Evolutionary conservation across 257 asterid species (phyloP).

Genomic region (Fraxinus quadrangulata): DNA sequence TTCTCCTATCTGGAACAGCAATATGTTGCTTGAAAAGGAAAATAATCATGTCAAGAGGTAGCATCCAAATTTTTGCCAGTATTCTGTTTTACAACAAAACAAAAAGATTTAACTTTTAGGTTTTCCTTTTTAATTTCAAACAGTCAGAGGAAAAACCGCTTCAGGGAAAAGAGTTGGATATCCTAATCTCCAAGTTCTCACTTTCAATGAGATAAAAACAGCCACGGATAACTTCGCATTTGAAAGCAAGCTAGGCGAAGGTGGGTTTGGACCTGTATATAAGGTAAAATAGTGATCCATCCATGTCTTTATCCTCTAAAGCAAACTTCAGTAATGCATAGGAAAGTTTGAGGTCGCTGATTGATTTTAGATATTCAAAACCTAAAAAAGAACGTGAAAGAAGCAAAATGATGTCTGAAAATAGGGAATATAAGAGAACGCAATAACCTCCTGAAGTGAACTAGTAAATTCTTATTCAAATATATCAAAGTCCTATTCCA

Average conservation of each 20-base stretch:
- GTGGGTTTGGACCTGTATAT: slow-evolving; percentile 48
- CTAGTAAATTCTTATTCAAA: not conserved
- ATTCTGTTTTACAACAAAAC: not conserved
- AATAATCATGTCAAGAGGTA: slow-evolving; percentile 26
- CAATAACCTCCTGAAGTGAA: not conserved
- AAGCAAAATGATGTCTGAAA: not conserved
- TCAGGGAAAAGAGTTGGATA: slow-evolving; percentile 12
- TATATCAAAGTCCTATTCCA: not conserved
- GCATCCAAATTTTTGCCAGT: not conserved
- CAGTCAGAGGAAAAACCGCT: slow-evolving; percentile 17
- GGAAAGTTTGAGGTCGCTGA: not conserved
- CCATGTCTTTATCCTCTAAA: slow-evolving; percentile 2
- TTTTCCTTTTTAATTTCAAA: not conserved
- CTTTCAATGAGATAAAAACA: slow-evolving; percentile 25
- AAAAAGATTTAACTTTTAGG: not conserved
- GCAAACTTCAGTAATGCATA: not conserved
- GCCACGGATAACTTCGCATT: slow-evolving; percentile 36
- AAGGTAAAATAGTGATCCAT: slow-evolving; percentile 31
- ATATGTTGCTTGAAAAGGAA: slow-evolving; percentile 26
- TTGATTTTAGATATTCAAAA: not conserved
- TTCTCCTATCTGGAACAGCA: slow-evolving; percentile 27
- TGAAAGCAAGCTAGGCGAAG: slow-evolving; percentile 38
- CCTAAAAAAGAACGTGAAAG: not conserved
- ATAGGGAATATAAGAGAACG: not conserved
- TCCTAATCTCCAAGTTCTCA: slow-evolving; percentile 27